A percentile compares a stretch with the other conserved stretches of the same genome.
These are phyloP conservation scores for Sporisorium graminicola DNA, from an alignment of 1,284 basidiomycete species.

Conservation along the genomic window DNA sequence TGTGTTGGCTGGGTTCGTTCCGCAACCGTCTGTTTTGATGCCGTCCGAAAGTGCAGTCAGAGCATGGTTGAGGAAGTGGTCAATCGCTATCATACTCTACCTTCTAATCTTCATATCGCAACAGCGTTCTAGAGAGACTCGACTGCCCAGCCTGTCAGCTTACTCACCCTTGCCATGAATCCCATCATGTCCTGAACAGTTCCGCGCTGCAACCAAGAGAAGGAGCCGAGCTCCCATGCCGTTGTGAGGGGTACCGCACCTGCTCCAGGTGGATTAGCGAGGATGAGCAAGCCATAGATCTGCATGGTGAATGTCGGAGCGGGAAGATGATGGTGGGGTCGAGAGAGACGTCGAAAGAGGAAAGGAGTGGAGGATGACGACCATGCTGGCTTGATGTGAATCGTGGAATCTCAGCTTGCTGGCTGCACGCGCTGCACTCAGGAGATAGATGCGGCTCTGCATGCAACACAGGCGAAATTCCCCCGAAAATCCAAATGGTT, in stretches of 20 bases:
- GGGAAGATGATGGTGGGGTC: neutral
- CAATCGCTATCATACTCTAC: neutral
- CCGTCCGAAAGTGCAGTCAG: neutral
- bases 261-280: slow-evolving; percentile 65
- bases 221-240: slow-evolving; percentile 87
- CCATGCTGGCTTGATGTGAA: neutral
- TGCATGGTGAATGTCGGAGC: slow-evolving; percentile 28
- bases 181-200: slow-evolving; percentile 69
- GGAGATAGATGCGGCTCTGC: slow-evolving; percentile 2
- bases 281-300: slow-evolving; percentile 61
- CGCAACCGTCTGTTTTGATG: slow-evolving; percentile 78
- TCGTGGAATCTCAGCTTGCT: neutral
- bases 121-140: neutral
- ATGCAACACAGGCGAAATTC: slow-evolving; percentile 9
- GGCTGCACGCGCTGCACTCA: neutral
- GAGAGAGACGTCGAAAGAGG: neutral
- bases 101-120: too few species aligned
- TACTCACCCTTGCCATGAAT: slow-evolving; percentile 68
- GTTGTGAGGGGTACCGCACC: slow-evolving; percentile 76
- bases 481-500: neutral
- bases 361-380: slow-evolving; percentile 1
- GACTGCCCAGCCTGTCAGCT: neutral
- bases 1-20: slow-evolving; percentile 80
- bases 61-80: slow-evolving; percentile 59
- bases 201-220: slow-evolving; percentile 90